Conservation (phyloP, 306 rosid genomes). For the Echinosophora koreensis region DNA sequence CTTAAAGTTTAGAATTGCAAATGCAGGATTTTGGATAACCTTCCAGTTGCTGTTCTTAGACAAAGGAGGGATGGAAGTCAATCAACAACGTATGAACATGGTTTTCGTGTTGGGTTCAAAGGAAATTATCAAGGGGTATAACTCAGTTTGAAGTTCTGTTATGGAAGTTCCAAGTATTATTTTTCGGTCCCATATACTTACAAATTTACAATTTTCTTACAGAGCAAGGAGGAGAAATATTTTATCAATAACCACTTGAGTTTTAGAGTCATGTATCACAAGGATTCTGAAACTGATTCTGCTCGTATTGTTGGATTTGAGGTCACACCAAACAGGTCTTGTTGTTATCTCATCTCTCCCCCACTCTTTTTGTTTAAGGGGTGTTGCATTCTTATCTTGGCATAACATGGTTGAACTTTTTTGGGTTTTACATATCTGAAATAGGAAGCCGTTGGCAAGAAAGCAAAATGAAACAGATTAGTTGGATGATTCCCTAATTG, state of each 20-base stretch:
- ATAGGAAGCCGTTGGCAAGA: slow-evolving; percentile 22
- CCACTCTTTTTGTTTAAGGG: background rate
- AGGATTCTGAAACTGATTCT: slow-evolving; percentile 85
- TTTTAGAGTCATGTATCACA: slow-evolving; percentile 97
- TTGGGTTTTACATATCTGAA: slow-evolving; percentile 32
- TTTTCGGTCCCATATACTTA: slow-evolving; percentile 27
- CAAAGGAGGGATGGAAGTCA: slow-evolving; percentile 90
- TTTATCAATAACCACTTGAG: slow-evolving; percentile 98
- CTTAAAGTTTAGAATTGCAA: slow-evolving; percentile 45
- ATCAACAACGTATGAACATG: slow-evolving; percentile 95
- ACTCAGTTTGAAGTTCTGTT: slow-evolving; percentile 43
- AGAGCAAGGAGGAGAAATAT: slow-evolving; percentile 97
- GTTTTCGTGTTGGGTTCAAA: slow-evolving; percentile 94
- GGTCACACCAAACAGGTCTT: slow-evolving; percentile 93
- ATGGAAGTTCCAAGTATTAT: slow-evolving; percentile 18
- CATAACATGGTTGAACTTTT: slow-evolving; percentile 11
- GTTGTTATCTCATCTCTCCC: slow-evolving; percentile 22
- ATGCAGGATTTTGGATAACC: slow-evolving; percentile 96
- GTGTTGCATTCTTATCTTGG: slow-evolving; percentile 22
- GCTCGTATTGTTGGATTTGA: slow-evolving; percentile 99
- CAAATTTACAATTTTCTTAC: slow-evolving; percentile 46
- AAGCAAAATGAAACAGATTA: slow-evolving; percentile 30
- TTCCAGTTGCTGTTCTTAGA: slow-evolving; percentile 97
- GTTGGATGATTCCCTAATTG: slow-evolving; percentile 15
- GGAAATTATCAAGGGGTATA: slow-evolving; percentile 98